Evolutionary conservation across 768 basidiomycete species (phyloP).

Genomic region (Atractiella rhizophila): DNA sequence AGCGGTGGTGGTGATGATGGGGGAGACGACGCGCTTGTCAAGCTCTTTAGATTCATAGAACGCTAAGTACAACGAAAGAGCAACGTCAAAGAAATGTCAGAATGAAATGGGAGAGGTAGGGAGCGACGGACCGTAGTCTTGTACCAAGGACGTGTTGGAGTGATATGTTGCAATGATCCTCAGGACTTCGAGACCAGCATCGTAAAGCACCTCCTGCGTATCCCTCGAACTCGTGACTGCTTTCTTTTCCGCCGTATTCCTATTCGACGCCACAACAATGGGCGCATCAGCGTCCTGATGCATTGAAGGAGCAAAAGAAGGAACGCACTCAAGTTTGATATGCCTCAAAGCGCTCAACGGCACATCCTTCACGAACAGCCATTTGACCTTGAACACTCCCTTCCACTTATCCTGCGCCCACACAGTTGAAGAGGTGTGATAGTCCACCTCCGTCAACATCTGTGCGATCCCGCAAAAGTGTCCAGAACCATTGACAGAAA

Average conservation of each 20-base stretch:
- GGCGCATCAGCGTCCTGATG: not conserved
- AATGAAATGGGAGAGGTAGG: not conserved
- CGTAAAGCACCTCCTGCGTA: constrained; percentile 84
- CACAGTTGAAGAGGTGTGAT: constrained; percentile 76
- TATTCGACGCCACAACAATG: constrained; percentile 20
- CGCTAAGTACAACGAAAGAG: too few relatives aligned
- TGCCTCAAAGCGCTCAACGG: constrained; percentile 70
- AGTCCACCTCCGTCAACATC: constrained; percentile 90
- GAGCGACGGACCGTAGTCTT: not conserved
- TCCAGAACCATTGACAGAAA: constrained; percentile 67
- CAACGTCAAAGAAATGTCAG: too few relatives aligned
- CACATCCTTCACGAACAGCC: constrained; percentile 69
- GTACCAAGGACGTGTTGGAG: constrained; percentile 35
- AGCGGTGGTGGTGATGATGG: too few relatives aligned
- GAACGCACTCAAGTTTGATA: constrained; percentile 52
- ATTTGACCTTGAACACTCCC: constrained; percentile 90
- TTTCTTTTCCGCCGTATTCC: constrained; percentile 92
- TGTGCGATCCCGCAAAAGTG: constrained; percentile 98
- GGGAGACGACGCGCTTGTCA: too few relatives aligned
- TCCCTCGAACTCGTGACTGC: constrained; percentile 96
- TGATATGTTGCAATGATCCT: constrained; percentile 84
- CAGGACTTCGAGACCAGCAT: constrained; percentile 89
- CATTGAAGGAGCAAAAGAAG: not conserved
- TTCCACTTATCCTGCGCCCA: constrained; percentile 99
- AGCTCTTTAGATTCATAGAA: too few relatives aligned